These are phyloP conservation scores for Aspergillus indologenus DNA, from an alignment of 495 filamentous ascomycete genomes.

Conservation along the genomic window DNA sequence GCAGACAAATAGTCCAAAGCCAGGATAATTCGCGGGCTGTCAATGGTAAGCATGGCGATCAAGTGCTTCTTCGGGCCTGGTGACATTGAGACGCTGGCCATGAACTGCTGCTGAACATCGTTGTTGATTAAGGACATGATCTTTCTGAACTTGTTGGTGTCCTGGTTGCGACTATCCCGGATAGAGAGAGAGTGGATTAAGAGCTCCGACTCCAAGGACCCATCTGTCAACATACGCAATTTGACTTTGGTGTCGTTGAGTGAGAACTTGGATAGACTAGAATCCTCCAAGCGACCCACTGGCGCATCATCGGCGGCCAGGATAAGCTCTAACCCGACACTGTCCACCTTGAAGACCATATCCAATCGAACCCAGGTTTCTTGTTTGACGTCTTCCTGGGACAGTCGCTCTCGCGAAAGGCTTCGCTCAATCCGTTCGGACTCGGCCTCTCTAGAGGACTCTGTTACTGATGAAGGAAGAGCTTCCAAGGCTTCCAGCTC, in stretches of 20 bases:
- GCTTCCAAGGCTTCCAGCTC: slow-evolving; percentile 63
- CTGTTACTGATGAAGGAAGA: slow-evolving; percentile 54
- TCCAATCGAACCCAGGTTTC: slow-evolving; percentile 92
- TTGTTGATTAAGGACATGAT: slow-evolving; percentile 97
- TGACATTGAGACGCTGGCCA: slow-evolving; percentile 93
- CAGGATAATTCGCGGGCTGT: slow-evolving; percentile 92
- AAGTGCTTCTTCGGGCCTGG: slow-evolving; percentile 78
- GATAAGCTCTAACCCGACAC: slow-evolving; percentile 84
- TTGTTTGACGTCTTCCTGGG: slow-evolving; percentile 59
- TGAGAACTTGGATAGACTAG: slow-evolving; percentile 89
- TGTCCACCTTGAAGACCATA: slow-evolving; percentile 84
- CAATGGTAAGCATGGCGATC: slow-evolving; percentile 89
- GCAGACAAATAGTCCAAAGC: slow-evolving; percentile 94
- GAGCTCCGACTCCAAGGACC: slow-evolving; percentile 88
- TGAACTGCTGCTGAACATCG: slow-evolving; percentile 89
- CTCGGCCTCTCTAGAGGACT: slow-evolving; percentile 42
- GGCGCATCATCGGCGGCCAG: slow-evolving; percentile 70
- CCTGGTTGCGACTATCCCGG: slow-evolving; percentile 76
- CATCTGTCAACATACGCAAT: slow-evolving; percentile 90
- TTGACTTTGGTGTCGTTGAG: slow-evolving; percentile 89
- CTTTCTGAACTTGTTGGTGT: slow-evolving; percentile 92
- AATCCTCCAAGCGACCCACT: slow-evolving; percentile 70
- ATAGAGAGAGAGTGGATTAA: slow-evolving; percentile 94
- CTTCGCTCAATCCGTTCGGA: slow-evolving; percentile 46
- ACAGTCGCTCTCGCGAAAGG: slow-evolving; percentile 32